phyloP scores from a whole-genome alignment of 805 yeast genomes.

The Metschnikowia matae region DNA sequence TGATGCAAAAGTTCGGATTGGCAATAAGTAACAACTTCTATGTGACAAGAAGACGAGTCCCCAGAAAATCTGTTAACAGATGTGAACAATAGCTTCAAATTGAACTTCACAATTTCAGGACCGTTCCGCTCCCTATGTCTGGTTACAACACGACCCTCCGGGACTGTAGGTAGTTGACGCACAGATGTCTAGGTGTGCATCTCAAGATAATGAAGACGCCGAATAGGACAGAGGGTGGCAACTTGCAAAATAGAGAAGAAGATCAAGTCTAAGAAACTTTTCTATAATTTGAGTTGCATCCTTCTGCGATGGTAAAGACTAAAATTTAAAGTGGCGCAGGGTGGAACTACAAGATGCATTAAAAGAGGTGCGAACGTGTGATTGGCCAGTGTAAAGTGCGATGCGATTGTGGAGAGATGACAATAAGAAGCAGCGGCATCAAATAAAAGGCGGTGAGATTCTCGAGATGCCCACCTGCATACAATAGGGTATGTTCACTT shows the following conservation, averaged over 20 bases:
- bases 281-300: background rate
- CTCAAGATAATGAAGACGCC: background rate
- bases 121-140: slow-evolving; percentile 4
- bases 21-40: background rate
- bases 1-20: background rate
- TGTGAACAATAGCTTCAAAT: background rate
- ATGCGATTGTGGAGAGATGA: slow-evolving; percentile 6
- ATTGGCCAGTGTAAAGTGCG: slow-evolving; percentile 3
- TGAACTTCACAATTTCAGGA: slow-evolving; percentile 2
- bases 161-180: slow-evolving; percentile 3
- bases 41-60: background rate
- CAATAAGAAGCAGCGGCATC: slow-evolving; percentile 1
- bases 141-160: slow-evolving; percentile 4
- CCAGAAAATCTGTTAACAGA: background rate
- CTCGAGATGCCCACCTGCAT: slow-evolving; percentile 1
- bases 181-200: slow-evolving; percentile 2
- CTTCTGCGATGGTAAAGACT: background rate
- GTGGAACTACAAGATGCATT: background rate
- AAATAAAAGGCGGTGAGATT: background rate
- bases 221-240: background rate
- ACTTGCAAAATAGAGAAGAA: background rate
- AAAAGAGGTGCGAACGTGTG: background rate
- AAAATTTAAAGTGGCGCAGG: background rate
- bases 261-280: background rate
- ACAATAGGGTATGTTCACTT: background rate